Percentiles rank a stretch among this genome's conserved stretches.
phyloP scores from a whole-genome alignment of 345 rosid genomes.

The Psidium guajava region DNA sequence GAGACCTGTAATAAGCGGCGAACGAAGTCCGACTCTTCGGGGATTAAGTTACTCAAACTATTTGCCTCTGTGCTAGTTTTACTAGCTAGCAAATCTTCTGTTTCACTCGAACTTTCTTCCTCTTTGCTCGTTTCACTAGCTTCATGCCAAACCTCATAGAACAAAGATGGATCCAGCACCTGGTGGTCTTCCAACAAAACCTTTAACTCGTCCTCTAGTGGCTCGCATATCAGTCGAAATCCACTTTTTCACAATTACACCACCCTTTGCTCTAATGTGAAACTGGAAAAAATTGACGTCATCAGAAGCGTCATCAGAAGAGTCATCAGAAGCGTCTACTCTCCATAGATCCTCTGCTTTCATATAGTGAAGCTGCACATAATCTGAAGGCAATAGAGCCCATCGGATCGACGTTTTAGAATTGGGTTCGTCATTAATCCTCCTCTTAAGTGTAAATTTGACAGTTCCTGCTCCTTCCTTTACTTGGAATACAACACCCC shows the following conservation, averaged over 20 bases:
- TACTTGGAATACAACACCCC: accelerated
- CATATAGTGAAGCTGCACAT: neutral
- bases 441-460: too few relatives aligned
- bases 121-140: neutral
- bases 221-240: neutral
- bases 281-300: neutral
- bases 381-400: neutral
- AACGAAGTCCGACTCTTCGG: too few relatives aligned
- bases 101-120: neutral
- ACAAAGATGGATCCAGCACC: accelerated
- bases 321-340: neutral
- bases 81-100: too few relatives aligned
- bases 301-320: neutral
- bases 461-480: neutral
- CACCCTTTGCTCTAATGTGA: neutral
- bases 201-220: neutral
- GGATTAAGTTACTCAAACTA: too few relatives aligned
- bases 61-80: too few relatives aligned
- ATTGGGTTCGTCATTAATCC: neutral
- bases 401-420: accelerated
- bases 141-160: neutral
- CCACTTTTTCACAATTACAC: neutral
- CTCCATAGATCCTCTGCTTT: too few relatives aligned
- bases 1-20: accelerated
- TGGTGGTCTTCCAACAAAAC: neutral